Evolutionary conservation across 768 basidiomycete genomes (phyloP).

Genomic region (Suillus alpinus): DNA sequence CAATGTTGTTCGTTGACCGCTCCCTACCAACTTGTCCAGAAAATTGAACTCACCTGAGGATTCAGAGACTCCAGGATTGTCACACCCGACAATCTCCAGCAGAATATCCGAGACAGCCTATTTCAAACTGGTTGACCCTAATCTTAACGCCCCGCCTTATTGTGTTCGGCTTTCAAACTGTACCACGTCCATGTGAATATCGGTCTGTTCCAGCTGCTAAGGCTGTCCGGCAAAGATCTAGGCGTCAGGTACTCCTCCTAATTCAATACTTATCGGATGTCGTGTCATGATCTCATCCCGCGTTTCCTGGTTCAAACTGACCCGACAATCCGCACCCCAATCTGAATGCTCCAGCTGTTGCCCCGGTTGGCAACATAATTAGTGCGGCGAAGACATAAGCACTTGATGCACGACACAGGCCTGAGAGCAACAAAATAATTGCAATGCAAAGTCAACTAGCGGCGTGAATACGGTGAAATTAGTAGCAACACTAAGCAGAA

Average conservation of each 20-base stretch:
- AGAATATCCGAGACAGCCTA: not conserved
- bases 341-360: not conserved
- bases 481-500: constrained; percentile 7
- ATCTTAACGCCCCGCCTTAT: not conserved
- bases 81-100: not conserved
- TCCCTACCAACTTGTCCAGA: not conserved
- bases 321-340: not conserved
- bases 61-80: not conserved
- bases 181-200: not conserved
- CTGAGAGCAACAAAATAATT: not conserved
- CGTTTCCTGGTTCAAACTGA: not conserved
- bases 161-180: not conserved
- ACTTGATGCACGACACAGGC: not conserved
- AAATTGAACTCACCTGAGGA: not conserved
- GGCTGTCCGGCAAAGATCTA: not conserved
- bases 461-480: constrained; percentile 14
- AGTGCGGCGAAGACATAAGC: not conserved
- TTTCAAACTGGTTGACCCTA: not conserved
- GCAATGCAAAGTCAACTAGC: constrained; percentile 8
- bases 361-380: not conserved
- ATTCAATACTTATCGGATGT: not conserved
- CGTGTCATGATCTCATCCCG: not conserved
- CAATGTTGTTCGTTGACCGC: not conserved
- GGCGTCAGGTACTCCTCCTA: not conserved
- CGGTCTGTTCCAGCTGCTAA: not conserved